Base-by-base conservation (phyloP, 2,329 filamentous ascomycete species). In the Uncinocarpus reesii region DNA sequence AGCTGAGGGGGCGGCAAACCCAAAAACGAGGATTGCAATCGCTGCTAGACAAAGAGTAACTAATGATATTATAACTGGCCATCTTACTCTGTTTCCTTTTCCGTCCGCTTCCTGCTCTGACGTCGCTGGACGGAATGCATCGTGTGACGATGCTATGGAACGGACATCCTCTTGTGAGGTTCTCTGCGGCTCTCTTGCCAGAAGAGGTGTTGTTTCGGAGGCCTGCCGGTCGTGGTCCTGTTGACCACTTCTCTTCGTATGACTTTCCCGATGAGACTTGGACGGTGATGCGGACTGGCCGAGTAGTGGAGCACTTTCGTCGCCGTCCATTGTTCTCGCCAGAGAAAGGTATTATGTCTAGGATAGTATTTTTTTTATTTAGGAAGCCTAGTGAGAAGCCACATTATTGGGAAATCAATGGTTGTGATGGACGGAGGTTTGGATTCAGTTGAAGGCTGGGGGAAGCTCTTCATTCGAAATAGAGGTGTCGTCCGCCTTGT, bases 41-140 rank as follows among this genome's bases (percentile, higher is more conserved):
- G 83, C 72, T 5, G 81, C 59, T 1, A 78, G 56, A 42, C 76
- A 83, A 7, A 96, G 68, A 1, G 83, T 49, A 1, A 75, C 56
- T 52, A 95, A 78, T 24, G 89, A 83, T 31, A 93, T 73, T 26
- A 87, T 71, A 31, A 84, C 90, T 7, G 86, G 83, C 86, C 86
- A 94, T 69, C 81, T 72, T 55, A 72, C 70, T 21, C 57, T 54
- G 20, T 50, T 54, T 16, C 52, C 55, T 28, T 55, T 56, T 49
- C 60, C 60, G 23, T 50, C 52, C 5, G 49, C 26, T 3, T 47
- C 43, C 13, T 43, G 48, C n/a, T 58, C 55, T 7, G 51, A 24
- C 1, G 56, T 53, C 16, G 52, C 46, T 21, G 51, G 51, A 18
- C 47, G 48, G n/a, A 60, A 58, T 7, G 51, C 47, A 10, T 57